These are phyloP conservation scores for Penicillium nordicum DNA, from an alignment of 2,329 filamentous ascomycete species.

Conservation along the genomic window DNA sequence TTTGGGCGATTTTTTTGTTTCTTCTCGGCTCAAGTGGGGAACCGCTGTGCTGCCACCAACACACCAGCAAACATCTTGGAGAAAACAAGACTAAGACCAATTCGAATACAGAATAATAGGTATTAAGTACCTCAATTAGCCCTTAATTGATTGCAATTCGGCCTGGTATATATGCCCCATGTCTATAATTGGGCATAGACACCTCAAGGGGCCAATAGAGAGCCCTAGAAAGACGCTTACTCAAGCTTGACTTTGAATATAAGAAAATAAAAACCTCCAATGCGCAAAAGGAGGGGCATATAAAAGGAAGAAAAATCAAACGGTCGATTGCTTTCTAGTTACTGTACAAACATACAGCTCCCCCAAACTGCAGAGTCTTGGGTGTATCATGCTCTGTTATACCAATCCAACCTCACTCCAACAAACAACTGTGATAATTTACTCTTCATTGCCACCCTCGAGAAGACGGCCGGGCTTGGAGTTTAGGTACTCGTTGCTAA, in stretches of 20 bases:
- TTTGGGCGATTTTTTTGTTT: constrained; percentile 22
- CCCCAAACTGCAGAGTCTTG: constrained; percentile 12
- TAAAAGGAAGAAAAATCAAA: constrained; percentile 20
- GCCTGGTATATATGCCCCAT: background rate
- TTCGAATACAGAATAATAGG: background rate
- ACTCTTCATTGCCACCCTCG: constrained; percentile 32
- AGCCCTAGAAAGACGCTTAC: constrained; percentile 16
- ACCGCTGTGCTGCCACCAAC: constrained; percentile 7
- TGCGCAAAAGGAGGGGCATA: background rate
- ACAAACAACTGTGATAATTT: constrained; percentile 21
- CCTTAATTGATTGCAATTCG: background rate
- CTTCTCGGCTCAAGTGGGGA: constrained; percentile 18
- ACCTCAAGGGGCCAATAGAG: constrained; percentile 6
- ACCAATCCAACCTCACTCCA: constrained; percentile 12
- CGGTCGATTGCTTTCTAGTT: constrained; percentile 41
- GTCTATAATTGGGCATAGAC: background rate
- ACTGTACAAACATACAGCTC: constrained; percentile 39
- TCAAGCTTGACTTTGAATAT: background rate
- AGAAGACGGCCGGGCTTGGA: constrained; percentile 47
- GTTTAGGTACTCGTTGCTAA: constrained; percentile 51
- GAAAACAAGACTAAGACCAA: background rate
- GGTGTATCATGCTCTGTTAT: constrained; percentile 15
- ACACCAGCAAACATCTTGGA: background rate
- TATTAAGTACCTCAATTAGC: background rate
- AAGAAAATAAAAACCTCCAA: background rate